Conservation (phyloP, 257 asterid species). For the Rauvolfia tetraphylla region DNA sequence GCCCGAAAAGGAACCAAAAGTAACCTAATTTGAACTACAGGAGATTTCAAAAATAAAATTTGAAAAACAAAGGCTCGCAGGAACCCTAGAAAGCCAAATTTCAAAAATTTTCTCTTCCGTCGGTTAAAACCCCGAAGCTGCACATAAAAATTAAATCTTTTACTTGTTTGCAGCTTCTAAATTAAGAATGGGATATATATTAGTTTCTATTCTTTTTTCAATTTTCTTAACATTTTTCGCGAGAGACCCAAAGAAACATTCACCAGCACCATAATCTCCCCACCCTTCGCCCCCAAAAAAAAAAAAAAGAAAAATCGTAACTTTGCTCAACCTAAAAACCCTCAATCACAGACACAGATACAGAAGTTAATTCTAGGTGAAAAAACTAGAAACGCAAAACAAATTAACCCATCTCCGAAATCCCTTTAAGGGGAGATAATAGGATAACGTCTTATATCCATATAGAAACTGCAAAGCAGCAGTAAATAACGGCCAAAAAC, state of each 20-base stretch:
- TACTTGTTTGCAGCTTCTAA: background rate
- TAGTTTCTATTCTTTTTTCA: background rate
- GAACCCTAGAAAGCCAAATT: background rate
- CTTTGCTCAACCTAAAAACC: slow-evolving; percentile 3
- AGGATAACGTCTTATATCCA: background rate
- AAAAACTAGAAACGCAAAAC: background rate
- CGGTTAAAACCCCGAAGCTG: background rate
- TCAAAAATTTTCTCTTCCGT: background rate
- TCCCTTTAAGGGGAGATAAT: background rate
- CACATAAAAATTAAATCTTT: background rate
- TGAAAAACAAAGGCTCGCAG: background rate
- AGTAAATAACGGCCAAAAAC: background rate
- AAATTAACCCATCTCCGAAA: background rate
- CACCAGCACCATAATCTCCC: background rate
- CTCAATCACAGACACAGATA: background rate
- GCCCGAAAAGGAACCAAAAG: background rate
- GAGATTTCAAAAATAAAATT: background rate
- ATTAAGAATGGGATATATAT: background rate
- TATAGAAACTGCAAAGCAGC: background rate
- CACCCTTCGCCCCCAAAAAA: no score
- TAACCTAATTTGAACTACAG: background rate
- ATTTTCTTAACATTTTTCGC: background rate
- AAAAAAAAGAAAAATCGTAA: background rate
- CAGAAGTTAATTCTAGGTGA: background rate
- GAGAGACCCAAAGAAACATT: background rate